Conservation (phyloP, 495 filamentous ascomycete species). For the Bryoglossum gracile region DNA sequence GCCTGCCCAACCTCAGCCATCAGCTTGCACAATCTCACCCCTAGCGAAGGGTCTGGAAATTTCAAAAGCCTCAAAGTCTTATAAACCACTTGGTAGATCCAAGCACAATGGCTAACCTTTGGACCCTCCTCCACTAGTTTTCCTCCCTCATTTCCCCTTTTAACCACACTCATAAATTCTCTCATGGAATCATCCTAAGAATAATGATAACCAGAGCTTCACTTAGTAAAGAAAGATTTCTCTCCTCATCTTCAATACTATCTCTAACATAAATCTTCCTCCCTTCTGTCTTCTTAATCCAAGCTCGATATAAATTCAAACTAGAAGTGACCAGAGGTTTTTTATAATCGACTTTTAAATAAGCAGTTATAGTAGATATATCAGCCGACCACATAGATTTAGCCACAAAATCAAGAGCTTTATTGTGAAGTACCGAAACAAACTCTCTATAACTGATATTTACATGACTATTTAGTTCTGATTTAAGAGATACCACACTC, state of each 20-base stretch:
- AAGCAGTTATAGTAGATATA: slow-evolving; percentile 25
- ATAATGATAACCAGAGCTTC: slow-evolving; percentile 26
- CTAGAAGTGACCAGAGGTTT: slow-evolving; percentile 27
- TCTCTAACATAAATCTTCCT: slow-evolving; percentile 27
- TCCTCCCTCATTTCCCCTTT: not conserved
- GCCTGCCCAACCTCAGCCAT: too few relatives aligned
- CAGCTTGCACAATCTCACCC: too few relatives aligned
- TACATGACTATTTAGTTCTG: slow-evolving; percentile 18
- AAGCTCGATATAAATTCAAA: slow-evolving; percentile 23
- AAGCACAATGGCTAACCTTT: too few relatives aligned
- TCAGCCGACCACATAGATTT: slow-evolving; percentile 13
- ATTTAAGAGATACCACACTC: too few relatives aligned
- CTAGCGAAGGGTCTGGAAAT: too few relatives aligned
- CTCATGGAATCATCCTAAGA: not conserved
- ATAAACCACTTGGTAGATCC: too few relatives aligned
- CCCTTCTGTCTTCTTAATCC: slow-evolving; percentile 25
- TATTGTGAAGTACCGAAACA: slow-evolving; percentile 20
- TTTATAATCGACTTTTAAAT: slow-evolving; percentile 27
- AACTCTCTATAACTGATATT: slow-evolving; percentile 21
- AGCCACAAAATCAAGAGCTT: slow-evolving; percentile 20
- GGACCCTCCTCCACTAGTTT: not conserved
- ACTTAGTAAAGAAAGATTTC: slow-evolving; percentile 24
- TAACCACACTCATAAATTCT: too few relatives aligned
- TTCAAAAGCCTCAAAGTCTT: too few relatives aligned
- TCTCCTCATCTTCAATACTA: slow-evolving; percentile 28